Evolutionary conservation across 768 basidiomycete species (phyloP).

Genomic region (Trametes cingulata): DNA sequence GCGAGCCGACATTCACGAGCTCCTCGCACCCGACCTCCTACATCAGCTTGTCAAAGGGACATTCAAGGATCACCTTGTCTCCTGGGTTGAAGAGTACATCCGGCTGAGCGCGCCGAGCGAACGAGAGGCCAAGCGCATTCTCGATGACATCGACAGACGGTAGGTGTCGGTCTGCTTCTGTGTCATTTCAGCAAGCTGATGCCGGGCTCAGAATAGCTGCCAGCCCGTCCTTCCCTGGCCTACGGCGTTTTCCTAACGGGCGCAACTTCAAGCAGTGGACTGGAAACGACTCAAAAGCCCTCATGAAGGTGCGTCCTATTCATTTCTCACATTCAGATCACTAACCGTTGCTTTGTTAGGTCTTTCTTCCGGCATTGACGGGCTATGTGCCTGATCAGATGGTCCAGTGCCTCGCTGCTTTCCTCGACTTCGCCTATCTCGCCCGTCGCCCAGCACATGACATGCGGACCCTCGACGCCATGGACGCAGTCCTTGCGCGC

Average conservation of each 20-base stretch:
- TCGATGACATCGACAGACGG: conserved; percentile 40
- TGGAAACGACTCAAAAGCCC: conserved; percentile 28
- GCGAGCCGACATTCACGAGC: conserved; percentile 38
- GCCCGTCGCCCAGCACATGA: conserved; percentile 8
- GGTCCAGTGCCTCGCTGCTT: conserved; percentile 9
- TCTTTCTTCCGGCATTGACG: conserved; percentile 15
- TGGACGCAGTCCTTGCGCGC: conserved; percentile 8
- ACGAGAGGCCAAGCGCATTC: conserved; percentile 19
- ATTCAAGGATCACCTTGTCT: conserved; percentile 44
- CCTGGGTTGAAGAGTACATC: conserved; percentile 38
- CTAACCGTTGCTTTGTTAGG: conserved; percentile 11
- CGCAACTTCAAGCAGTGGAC: conserved; percentile 30
- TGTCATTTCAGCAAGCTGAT: neutral
- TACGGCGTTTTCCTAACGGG: conserved; percentile 23
- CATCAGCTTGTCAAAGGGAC: conserved; percentile 45
- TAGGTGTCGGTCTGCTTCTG: conserved; percentile 18
- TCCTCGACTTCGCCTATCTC: conserved; percentile 26
- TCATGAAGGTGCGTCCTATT: conserved; percentile 25
- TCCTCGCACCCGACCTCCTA: conserved; percentile 37
- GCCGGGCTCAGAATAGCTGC: conserved; percentile 15
- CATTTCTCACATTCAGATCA: neutral
- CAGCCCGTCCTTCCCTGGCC: conserved; percentile 18
- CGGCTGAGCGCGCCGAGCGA: conserved; percentile 10
- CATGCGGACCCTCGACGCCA: neutral
- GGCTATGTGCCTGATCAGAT: conserved; percentile 11